These are phyloP conservation scores for Hymenoscyphus infarciens DNA, from an alignment of 2,329 filamentous ascomycete species.

Conservation along the genomic window DNA sequence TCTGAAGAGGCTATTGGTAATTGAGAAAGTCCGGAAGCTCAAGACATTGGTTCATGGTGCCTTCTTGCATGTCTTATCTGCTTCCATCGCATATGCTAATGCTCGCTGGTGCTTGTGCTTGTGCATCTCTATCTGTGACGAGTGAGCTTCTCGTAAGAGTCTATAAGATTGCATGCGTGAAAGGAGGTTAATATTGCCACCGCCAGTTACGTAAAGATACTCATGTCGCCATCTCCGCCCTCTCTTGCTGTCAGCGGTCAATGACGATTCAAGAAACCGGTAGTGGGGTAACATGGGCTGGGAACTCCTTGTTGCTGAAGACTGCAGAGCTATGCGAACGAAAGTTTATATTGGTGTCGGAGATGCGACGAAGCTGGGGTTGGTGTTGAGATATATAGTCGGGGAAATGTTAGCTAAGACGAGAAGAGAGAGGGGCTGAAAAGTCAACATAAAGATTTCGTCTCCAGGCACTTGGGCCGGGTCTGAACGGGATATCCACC, in stretches of 20 bases:
- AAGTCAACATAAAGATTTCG: background rate
- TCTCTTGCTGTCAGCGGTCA: background rate
- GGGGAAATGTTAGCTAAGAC: background rate
- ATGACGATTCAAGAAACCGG: background rate
- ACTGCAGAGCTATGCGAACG: background rate
- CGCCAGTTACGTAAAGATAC: slow-evolving; percentile 2
- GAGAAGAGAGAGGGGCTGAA: background rate
- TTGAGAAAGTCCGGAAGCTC: background rate
- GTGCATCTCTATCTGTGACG: slow-evolving; percentile 11
- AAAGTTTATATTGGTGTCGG: background rate
- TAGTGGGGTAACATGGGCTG: slow-evolving; percentile 2
- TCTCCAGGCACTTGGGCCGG: background rate
- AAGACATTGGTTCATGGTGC: background rate
- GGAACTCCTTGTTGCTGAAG: background rate
- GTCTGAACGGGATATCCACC: background rate
- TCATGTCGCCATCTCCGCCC: background rate
- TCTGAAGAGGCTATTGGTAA: slow-evolving; percentile 8
- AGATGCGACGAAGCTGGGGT: background rate
- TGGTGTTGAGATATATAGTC: background rate
- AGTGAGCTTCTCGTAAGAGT: slow-evolving; percentile 13
- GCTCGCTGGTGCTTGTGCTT: background rate
- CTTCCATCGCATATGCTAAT: background rate
- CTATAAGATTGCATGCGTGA: background rate
- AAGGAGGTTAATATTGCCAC: background rate
- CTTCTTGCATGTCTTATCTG: slow-evolving; percentile 8